These are phyloP conservation scores for Allomyces macrogynus DNA, from an alignment of 192 early-diverging fungal genomes.

Conservation along the genomic window DNA sequence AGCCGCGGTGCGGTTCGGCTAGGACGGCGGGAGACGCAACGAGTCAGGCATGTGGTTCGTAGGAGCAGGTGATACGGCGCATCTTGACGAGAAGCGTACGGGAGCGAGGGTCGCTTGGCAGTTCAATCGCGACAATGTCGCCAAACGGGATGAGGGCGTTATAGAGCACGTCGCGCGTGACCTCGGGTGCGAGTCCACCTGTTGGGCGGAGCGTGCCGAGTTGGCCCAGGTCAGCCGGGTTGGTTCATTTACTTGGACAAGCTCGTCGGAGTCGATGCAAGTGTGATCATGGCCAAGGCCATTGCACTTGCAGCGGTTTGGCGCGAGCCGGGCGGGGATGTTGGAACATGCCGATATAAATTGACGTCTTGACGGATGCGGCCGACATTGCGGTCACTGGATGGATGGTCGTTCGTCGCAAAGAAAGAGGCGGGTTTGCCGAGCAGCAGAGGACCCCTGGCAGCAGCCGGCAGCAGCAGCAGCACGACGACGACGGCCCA, in stretches of 20 bases:
- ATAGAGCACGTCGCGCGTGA: conserved; percentile 54
- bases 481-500: too few species aligned
- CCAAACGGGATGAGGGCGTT: conserved; percentile 93
- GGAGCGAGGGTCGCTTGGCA: conserved; percentile 44
- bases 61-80: neutral
- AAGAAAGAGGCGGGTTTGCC: too few species aligned
- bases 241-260: neutral
- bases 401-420: too few species aligned
- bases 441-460: too few species aligned
- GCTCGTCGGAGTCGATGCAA: neutral
- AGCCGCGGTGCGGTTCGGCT: conserved; percentile 66
- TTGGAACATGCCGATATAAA: conserved; percentile 21
- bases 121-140: conserved; percentile 68
- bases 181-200: conserved; percentile 57
- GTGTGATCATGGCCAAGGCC: too few species aligned
- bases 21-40: neutral
- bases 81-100: neutral
- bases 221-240: too few species aligned
- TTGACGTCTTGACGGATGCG: conserved; percentile 17
- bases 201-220: too few species aligned
- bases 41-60: neutral
- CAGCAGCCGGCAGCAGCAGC: too few species aligned
- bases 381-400: neutral
- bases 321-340: too few species aligned
- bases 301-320: too few species aligned